Evolutionary conservation across 441 rosid genomes (phyloP).

Genomic region (Corymbia calophylla): DNA sequence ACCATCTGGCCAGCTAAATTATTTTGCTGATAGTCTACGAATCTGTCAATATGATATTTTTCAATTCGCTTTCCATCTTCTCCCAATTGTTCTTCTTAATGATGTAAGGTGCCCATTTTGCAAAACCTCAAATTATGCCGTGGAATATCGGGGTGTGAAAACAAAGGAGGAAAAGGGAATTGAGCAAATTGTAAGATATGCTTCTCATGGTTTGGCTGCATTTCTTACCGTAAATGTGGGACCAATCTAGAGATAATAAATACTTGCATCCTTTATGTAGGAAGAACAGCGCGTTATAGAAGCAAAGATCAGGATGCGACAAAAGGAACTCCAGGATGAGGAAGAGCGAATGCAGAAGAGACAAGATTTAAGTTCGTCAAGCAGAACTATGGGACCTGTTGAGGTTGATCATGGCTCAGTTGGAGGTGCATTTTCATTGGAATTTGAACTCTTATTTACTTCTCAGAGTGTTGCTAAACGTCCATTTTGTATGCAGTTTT

Average conservation of each 20-base stretch:
- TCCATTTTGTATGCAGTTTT: constrained; percentile 31
- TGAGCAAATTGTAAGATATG: constrained; percentile 77
- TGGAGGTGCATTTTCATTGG: constrained; percentile 35
- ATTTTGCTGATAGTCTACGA: not conserved
- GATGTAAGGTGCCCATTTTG: constrained; percentile 85
- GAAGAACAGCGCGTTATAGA: constrained; percentile 98
- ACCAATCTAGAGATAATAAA: not conserved
- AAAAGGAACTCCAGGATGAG: constrained; percentile 91
- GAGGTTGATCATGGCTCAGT: constrained; percentile 49
- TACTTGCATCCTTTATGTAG: constrained; percentile 24
- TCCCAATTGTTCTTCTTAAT: constrained; percentile 38
- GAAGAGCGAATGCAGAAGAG: constrained; percentile 84
- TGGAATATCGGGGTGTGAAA: constrained; percentile 89
- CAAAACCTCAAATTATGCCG: constrained; percentile 94
- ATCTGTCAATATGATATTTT: not conserved
- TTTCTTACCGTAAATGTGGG: not conserved
- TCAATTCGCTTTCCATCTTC: not conserved
- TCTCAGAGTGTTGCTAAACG: not conserved
- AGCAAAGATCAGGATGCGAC: constrained; percentile 88
- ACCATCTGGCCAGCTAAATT: not conserved
- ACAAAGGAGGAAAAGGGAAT: constrained; percentile 93
- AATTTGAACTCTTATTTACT: not conserved
- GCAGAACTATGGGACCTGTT: constrained; percentile 36
- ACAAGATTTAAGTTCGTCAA: constrained; percentile 54
- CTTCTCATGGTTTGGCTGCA: not conserved